These are phyloP conservation scores for Cymbopogon flexuosus DNA, from an alignment of 202 grass and related monocot genomes.

Conservation along the genomic window DNA sequence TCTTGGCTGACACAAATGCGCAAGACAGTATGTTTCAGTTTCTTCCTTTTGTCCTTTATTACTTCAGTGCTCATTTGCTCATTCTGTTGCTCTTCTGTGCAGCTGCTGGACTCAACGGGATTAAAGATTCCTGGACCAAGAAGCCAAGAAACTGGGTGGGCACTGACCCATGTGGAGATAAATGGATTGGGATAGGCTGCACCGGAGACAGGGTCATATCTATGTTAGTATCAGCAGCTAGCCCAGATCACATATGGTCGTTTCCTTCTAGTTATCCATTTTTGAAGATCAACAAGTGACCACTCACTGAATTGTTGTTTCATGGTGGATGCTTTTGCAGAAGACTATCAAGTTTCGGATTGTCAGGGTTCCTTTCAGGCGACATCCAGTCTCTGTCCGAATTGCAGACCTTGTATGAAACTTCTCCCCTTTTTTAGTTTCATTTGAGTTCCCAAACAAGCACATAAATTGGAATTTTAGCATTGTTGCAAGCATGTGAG, in stretches of 20 bases:
- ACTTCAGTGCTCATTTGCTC: neutral
- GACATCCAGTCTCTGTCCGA: slow-evolving; percentile 56
- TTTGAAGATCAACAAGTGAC: too few species aligned
- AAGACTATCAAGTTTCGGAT: slow-evolving; percentile 55
- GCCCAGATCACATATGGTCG: neutral
- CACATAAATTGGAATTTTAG: neutral
- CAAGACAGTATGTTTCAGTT: slow-evolving; percentile 31
- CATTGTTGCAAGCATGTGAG: neutral
- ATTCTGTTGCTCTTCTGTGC: neutral
- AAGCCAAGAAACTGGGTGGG: slow-evolving; percentile 69
- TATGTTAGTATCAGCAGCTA: slow-evolving; percentile 45
- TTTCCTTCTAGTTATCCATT: neutral
- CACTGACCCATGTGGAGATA: slow-evolving; percentile 55
- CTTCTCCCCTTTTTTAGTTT: neutral
- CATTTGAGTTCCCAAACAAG: neutral
- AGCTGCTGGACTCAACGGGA: slow-evolving; percentile 42
- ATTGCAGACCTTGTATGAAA: slow-evolving; percentile 44
- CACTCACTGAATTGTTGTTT: slow-evolving; percentile 5
- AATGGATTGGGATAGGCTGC: slow-evolving; percentile 67
- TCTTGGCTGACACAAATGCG: slow-evolving; percentile 25
- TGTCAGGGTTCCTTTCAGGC: slow-evolving; percentile 59
- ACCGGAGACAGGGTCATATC: slow-evolving; percentile 19
- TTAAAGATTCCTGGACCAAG: slow-evolving; percentile 41
- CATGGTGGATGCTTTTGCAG: slow-evolving; percentile 33
- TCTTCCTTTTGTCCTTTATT: neutral